Evolutionary conservation across 768 basidiomycete genomes (phyloP).

Genomic region (Chalciporus piperatus): DNA sequence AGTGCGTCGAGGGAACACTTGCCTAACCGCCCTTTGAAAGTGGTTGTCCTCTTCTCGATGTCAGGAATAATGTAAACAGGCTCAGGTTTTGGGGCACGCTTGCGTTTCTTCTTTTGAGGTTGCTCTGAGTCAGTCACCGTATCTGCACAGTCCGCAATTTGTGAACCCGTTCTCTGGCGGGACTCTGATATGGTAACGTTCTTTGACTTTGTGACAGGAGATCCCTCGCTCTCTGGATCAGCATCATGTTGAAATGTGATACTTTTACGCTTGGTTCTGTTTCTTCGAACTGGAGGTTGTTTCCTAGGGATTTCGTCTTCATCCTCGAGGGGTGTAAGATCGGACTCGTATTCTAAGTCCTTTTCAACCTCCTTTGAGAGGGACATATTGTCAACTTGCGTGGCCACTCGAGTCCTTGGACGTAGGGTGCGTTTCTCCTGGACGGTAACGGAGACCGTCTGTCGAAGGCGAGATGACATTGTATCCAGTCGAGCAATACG

Average conservation of each 20-base stretch:
- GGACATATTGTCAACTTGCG: not conserved
- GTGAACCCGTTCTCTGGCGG: slow-evolving; percentile 9
- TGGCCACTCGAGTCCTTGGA: not conserved
- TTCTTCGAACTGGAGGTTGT: not conserved
- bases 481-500: not conserved
- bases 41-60: slow-evolving; percentile 62
- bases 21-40: slow-evolving; percentile 67
- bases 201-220: not conserved
- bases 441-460: not conserved
- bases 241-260: not conserved
- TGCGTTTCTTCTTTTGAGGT: slow-evolving; percentile 27
- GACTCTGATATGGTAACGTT: not conserved
- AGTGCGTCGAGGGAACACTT: slow-evolving; percentile 5
- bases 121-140: slow-evolving; percentile 1
- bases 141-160: slow-evolving; percentile 9
- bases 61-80: slow-evolving; percentile 69
- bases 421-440: slow-evolving; percentile 2
- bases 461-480: not conserved
- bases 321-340: slow-evolving; percentile 17
- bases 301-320: not conserved
- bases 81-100: slow-evolving; percentile 37
- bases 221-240: not conserved
- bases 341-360: slow-evolving; percentile 5
- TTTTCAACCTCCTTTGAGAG: not conserved
- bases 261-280: not conserved